Evolutionary conservation across 2,329 filamentous ascomycete genomes (phyloP).

Genomic region (Clarireedia monteithiana): DNA sequence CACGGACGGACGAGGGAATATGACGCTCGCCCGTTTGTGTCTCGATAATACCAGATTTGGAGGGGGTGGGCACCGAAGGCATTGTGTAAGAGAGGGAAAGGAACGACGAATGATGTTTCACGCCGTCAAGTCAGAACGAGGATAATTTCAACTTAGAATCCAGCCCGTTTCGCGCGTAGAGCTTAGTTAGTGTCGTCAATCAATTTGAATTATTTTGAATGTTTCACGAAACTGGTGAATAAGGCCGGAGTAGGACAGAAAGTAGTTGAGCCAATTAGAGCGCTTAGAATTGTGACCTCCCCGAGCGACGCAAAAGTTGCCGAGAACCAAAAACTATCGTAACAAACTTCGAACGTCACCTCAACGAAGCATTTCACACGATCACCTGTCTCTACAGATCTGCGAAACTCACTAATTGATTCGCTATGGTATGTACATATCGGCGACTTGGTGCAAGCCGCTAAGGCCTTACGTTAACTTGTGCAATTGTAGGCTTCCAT

Average conservation of each 20-base stretch:
- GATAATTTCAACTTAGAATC: too few relatives aligned
- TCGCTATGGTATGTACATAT: conserved; percentile 4
- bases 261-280: conserved; percentile 2
- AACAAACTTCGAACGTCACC: conserved; percentile 5
- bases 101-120: neutral
- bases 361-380: conserved; percentile 1
- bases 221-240: neutral
- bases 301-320: neutral
- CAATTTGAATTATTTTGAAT: too few relatives aligned
- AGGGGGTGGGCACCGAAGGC: conserved; percentile 35
- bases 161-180: too few relatives aligned
- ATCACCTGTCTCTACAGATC: conserved; percentile 1
- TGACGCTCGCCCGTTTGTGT: conserved; percentile 70
- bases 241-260: neutral
- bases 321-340: conserved; percentile 7
- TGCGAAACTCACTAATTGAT: neutral
- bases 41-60: conserved; percentile 68
- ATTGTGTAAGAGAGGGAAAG: conserved; percentile 18
- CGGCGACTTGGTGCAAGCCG: too few relatives aligned
- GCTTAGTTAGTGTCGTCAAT: too few relatives aligned
- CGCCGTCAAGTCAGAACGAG: too few relatives aligned
- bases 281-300: conserved; percentile 5
- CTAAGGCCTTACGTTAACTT: neutral
- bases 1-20: conserved; percentile 78
- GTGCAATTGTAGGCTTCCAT: conserved; percentile 5